phyloP scores from a whole-genome alignment of 352 stramenopile species.

The Stephanocyclus meneghinianus region DNA sequence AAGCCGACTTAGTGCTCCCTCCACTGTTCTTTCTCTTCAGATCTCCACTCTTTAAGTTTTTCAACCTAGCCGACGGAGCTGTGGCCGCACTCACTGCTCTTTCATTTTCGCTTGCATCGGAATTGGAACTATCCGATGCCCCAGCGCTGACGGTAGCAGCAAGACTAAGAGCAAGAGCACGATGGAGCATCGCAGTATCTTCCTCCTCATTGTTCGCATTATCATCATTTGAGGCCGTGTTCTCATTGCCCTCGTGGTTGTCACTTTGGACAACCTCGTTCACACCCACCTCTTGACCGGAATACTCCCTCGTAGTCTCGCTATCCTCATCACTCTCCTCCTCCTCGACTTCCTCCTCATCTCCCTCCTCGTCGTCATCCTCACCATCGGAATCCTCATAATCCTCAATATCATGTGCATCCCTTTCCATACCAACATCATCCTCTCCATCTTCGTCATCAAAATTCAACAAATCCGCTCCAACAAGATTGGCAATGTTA shows the following conservation, averaged over 20 bases:
- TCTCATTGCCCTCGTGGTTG: slow-evolving; percentile 32
- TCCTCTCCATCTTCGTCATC: slow-evolving; percentile 34
- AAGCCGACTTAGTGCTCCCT: background rate
- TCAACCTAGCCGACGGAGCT: background rate
- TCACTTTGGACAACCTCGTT: slow-evolving; percentile 24
- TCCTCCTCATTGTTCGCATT: slow-evolving; percentile 55
- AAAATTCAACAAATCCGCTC: slow-evolving; percentile 3
- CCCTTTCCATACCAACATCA: slow-evolving; percentile 35
- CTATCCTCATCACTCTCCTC: slow-evolving; percentile 23
- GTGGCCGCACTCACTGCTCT: background rate
- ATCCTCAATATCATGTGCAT: slow-evolving; percentile 18
- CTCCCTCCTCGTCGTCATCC: slow-evolving; percentile 11
- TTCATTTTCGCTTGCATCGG: slow-evolving; percentile 18
- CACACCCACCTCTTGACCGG: slow-evolving; percentile 7
- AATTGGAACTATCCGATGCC: slow-evolving; percentile 26
- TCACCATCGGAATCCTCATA: slow-evolving; percentile 33
- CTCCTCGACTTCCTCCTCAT: slow-evolving; percentile 18
- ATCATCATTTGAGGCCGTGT: slow-evolving; percentile 25
- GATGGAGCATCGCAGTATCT: slow-evolving; percentile 60
- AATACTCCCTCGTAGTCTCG: slow-evolving; percentile 18
- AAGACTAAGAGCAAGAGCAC: slow-evolving; percentile 70
- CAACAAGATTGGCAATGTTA: slow-evolving; percentile 29
- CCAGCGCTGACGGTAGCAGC: slow-evolving; percentile 27
- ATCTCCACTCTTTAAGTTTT: background rate
- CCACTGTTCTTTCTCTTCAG: slow-evolving; percentile 14